Percentiles rank a stretch among this genome's conserved stretches.
These are phyloP conservation scores for Linderina pennispora DNA, from an alignment of 192 early-diverging fungal species.

Conservation along the genomic window DNA sequence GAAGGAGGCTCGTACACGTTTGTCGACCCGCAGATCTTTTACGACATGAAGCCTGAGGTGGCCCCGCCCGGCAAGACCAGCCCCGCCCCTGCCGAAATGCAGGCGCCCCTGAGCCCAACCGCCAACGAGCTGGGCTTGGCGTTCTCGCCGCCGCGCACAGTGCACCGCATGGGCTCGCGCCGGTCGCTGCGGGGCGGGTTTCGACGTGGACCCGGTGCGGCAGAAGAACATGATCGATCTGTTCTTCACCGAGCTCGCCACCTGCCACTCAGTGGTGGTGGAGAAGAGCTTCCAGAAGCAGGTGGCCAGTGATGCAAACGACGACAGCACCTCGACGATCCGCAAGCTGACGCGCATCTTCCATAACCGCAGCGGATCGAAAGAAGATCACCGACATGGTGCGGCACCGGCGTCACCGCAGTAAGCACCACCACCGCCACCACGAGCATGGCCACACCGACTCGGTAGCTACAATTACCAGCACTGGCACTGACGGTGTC, in stretches of 20 bases:
- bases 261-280: slow-evolving; percentile 94
- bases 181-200: slow-evolving; percentile 34
- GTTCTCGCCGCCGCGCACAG: slow-evolving; percentile 3
- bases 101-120: slow-evolving; percentile 4
- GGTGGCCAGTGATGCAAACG: slow-evolving; percentile 16
- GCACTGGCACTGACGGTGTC: slow-evolving; percentile 26
- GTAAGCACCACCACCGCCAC: too few relatives aligned
- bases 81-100: not conserved
- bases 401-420: slow-evolving; percentile 38
- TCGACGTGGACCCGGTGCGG: slow-evolving; percentile 51
- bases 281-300: slow-evolving; percentile 55
- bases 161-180: slow-evolving; percentile 33
- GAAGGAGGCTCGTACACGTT: slow-evolving; percentile 60
- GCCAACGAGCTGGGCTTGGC: not conserved
- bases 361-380: slow-evolving; percentile 28
- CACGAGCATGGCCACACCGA: slow-evolving; percentile 40
- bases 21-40: slow-evolving; percentile 74
- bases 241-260: slow-evolving; percentile 82
- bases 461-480: slow-evolving; percentile 23
- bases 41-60: slow-evolving; percentile 58
- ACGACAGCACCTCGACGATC: slow-evolving; percentile 38
- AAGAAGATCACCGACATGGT: slow-evolving; percentile 30
- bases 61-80: slow-evolving; percentile 19
- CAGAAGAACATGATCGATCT: slow-evolving; percentile 49
- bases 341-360: slow-evolving; percentile 22